Conservation (phyloP, 176 grass and related monocot genomes). For the Avena eriantha region DNA sequence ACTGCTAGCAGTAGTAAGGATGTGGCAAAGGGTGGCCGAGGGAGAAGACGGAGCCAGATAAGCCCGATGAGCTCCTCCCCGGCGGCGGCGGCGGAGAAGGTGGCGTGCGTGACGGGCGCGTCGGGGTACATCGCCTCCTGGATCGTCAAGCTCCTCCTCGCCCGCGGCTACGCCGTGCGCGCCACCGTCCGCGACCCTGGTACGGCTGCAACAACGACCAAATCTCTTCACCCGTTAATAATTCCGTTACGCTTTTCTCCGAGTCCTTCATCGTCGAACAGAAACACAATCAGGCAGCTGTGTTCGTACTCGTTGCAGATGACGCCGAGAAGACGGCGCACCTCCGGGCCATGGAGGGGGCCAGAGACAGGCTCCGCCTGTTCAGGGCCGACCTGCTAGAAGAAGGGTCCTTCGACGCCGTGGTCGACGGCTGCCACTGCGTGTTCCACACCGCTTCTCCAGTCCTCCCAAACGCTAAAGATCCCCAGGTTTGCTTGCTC, state of each 20-base stretch:
- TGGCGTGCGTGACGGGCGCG: not conserved
- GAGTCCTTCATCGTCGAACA: not conserved
- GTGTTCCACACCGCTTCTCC: conserved; percentile 51
- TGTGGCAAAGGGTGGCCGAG: no score
- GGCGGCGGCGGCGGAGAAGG: not conserved
- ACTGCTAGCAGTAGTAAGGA: no score
- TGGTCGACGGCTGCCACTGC: conserved; percentile 27
- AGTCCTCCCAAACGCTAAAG: not conserved
- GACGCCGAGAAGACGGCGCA: conserved; percentile 40
- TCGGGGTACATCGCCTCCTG: not conserved
- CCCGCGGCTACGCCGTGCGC: conserved; percentile 10
- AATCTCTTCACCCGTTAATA: no score
- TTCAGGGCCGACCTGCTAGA: conserved; percentile 37
- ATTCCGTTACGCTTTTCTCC: not conserved
- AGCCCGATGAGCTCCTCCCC: not conserved
- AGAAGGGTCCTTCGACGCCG: conserved; percentile 32
- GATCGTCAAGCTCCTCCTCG: conserved; percentile 5
- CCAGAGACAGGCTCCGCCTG: conserved; percentile 14
- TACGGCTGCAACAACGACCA: no score
- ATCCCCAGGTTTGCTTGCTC: conserved; percentile 22
- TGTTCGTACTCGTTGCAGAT: not conserved
- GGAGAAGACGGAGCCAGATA: not conserved
- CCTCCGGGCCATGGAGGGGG: conserved; percentile 43
- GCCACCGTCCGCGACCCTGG: conserved; percentile 20
- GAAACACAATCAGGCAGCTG: not conserved